These are phyloP conservation scores for Flaveria brownii DNA, from an alignment of 129 eudicot genomes.

Conservation along the genomic window DNA sequence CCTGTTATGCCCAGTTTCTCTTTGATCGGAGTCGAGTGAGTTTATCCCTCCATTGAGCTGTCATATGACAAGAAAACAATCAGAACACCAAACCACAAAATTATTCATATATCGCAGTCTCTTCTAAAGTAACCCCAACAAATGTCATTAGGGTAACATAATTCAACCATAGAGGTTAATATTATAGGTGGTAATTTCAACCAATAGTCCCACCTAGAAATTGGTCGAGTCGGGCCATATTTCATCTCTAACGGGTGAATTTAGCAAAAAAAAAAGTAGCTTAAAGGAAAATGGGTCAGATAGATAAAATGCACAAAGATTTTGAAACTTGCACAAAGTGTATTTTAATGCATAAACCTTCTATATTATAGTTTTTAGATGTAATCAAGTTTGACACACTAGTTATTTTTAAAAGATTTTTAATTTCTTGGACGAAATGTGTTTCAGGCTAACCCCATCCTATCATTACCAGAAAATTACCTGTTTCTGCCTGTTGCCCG, in stretches of 20 bases:
- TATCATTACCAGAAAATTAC: not conserved
- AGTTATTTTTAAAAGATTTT: not conserved
- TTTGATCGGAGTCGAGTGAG: slow-evolving; percentile 74
- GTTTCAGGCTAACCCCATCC: not conserved
- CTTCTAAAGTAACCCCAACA: not conserved
- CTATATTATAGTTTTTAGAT: not conserved
- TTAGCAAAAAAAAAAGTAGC: not conserved
- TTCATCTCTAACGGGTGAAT: not conserved
- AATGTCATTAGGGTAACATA: not conserved
- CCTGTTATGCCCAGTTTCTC: slow-evolving; percentile 82
- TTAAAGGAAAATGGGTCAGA: not conserved
- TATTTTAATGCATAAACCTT: not conserved
- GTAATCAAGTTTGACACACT: too few species aligned
- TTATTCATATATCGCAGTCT: not conserved
- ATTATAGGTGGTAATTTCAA: slow-evolving; percentile 1
- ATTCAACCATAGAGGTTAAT: not conserved
- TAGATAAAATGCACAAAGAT: too few species aligned
- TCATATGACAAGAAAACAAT: slow-evolving; percentile 19
- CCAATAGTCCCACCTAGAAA: not conserved
- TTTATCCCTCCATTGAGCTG: slow-evolving; percentile 88
- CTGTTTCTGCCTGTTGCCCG: not conserved
- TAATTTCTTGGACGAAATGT: not conserved
- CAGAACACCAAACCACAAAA: not conserved
- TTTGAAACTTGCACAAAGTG: not conserved
- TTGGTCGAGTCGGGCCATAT: not conserved